A percentile compares a stretch with the other conserved stretches of the same genome.
Conservation (phyloP, 2,329 filamentous ascomycete genomes). For the Alternaria gaisen region DNA sequence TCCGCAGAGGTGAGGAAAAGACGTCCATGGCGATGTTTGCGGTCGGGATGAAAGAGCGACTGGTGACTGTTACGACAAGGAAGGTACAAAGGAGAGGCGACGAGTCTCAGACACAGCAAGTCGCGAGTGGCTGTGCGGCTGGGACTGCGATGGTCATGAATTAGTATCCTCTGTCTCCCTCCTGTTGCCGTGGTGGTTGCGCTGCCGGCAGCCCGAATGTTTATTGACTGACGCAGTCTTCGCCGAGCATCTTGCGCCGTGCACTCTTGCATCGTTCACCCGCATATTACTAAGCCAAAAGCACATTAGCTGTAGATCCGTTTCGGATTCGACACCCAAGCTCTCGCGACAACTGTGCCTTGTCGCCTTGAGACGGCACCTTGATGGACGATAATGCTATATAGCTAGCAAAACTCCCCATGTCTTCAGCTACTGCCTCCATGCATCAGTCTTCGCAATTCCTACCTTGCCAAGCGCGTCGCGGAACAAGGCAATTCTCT, state of each 20-base stretch:
- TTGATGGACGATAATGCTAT: not conserved
- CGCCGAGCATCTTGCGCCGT: slow-evolving; percentile 17
- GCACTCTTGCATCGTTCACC: slow-evolving; percentile 15
- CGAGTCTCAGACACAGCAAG: slow-evolving; percentile 8
- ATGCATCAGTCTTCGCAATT: not conserved
- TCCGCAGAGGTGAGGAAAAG: slow-evolving; percentile 42
- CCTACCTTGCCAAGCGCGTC: not conserved
- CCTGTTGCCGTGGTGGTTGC: slow-evolving; percentile 17
- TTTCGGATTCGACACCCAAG: not conserved
- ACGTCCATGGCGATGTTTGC: slow-evolving; percentile 35
- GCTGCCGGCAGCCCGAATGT: slow-evolving; percentile 27
- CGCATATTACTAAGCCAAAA: slow-evolving; percentile 18
- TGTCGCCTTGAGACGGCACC: not conserved
- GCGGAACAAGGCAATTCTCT: not conserved
- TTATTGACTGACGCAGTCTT: slow-evolving; percentile 21
- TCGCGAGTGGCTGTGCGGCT: slow-evolving; percentile 5
- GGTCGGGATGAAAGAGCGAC: slow-evolving; percentile 28
- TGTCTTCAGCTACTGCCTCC: too few relatives aligned
- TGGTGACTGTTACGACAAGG: slow-evolving; percentile 28
- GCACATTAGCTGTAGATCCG: slow-evolving; percentile 9
- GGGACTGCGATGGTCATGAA: slow-evolving; percentile 28
- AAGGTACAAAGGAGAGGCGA: slow-evolving; percentile 15
- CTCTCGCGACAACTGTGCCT: not conserved
- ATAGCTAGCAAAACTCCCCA: not conserved
- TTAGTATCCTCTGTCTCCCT: slow-evolving; percentile 22